phyloP scores from a whole-genome alignment of 768 basidiomycete species.

The Boletus reticuloceps region DNA sequence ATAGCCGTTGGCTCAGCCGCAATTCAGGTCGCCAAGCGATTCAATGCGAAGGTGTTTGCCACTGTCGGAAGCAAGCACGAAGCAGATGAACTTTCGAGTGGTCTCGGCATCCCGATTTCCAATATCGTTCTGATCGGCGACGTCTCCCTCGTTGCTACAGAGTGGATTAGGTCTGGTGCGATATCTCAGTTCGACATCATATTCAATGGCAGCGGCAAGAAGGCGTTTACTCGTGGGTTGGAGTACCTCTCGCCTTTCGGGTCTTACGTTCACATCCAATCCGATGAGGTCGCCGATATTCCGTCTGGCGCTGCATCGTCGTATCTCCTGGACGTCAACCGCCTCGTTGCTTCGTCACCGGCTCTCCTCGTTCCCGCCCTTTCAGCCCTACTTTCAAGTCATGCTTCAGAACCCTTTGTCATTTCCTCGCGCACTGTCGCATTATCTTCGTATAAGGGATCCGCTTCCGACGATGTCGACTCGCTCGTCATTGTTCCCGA shows the following conservation, averaged over 20 bases:
- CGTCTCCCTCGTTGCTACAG: conserved; percentile 1
- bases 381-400: conserved; percentile 18
- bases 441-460: conserved; percentile 9
- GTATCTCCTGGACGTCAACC: conserved; percentile 20
- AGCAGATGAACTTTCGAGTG: conserved; percentile 12
- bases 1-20: conserved; percentile 25
- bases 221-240: conserved; percentile 11
- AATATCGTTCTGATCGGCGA: conserved; percentile 13
- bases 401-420: conserved; percentile 14
- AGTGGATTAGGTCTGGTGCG: conserved; percentile 15
- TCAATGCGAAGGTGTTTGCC: conserved; percentile 17
- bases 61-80: conserved; percentile 20
- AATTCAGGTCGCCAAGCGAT: conserved; percentile 25
- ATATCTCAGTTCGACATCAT: conserved; percentile 22
- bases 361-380: conserved; percentile 17
- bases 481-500: conserved; percentile 20
- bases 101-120: conserved; percentile 6
- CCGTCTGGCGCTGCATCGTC: conserved; percentile 18
- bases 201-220: conserved; percentile 22
- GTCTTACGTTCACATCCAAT: conserved; percentile 24
- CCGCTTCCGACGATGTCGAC: conserved; percentile 1
- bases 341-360: conserved; percentile 19
- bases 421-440: conserved; percentile 6
- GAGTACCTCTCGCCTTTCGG: conserved; percentile 26
- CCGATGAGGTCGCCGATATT: conserved; percentile 11